These are phyloP conservation scores for Tricholoma hemisulphureum DNA, from an alignment of 768 basidiomycete genomes.

Conservation along the genomic window DNA sequence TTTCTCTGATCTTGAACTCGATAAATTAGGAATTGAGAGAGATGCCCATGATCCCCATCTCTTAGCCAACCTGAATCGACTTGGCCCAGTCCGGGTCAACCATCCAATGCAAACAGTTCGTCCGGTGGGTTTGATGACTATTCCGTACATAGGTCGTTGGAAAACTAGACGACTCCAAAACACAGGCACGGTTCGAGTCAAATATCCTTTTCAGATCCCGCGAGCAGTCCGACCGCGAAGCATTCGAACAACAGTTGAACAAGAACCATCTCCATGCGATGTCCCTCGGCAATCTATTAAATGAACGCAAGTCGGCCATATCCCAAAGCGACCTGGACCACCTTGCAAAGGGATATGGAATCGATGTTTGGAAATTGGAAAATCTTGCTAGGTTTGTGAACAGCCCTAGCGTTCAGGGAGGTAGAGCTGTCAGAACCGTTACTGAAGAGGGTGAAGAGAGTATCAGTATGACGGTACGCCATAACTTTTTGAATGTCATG, in stretches of 20 bases:
- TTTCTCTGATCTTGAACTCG: neutral
- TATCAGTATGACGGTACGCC: constrained; percentile 48
- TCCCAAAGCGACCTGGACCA: constrained; percentile 42
- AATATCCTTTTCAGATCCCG: constrained; percentile 54
- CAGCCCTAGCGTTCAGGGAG: constrained; percentile 58
- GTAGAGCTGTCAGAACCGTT: constrained; percentile 40
- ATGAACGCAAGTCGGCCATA: constrained; percentile 54
- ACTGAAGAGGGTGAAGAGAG: constrained; percentile 59
- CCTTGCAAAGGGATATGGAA: constrained; percentile 52
- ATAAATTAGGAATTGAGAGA: constrained; percentile 49
- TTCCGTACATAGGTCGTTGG: neutral
- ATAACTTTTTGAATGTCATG: neutral
- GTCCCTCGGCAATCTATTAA: constrained; percentile 55
- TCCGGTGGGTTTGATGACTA: constrained; percentile 36
- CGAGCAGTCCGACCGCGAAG: constrained; percentile 54
- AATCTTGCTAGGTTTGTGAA: constrained; percentile 56
- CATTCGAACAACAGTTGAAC: constrained; percentile 36
- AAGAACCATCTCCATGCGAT: constrained; percentile 56
- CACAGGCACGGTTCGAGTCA: constrained; percentile 26
- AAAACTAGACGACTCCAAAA: constrained; percentile 10
- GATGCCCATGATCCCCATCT: constrained; percentile 76
- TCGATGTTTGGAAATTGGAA: constrained; percentile 54
- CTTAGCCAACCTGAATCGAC: constrained; percentile 55
- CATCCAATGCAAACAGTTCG: constrained; percentile 54
- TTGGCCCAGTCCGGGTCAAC: constrained; percentile 72